phyloP scores from a whole-genome alignment of 495 filamentous ascomycete species.

The Elasticomyces elasticus region DNA sequence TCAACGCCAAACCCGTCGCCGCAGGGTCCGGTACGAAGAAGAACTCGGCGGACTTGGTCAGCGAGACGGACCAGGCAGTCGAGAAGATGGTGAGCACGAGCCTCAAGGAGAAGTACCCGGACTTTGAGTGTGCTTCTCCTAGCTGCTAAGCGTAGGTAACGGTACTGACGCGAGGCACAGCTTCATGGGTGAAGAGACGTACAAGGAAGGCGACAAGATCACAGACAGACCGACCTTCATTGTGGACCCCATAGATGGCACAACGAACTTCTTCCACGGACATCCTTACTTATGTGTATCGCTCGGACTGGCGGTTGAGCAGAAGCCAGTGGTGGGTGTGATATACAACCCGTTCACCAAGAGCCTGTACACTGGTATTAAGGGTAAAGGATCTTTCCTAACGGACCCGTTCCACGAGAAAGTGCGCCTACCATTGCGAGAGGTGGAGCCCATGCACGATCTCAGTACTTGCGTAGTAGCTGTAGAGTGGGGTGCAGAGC shows the following conservation, averaged over 20 bases:
- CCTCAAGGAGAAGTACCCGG: conserved; percentile 55
- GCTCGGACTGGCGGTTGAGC: conserved; percentile 60
- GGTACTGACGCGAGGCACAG: not conserved
- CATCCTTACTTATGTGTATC: conserved; percentile 76
- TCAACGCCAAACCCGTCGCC: conserved; percentile 57
- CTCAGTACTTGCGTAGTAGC: conserved; percentile 55
- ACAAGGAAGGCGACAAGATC: conserved; percentile 54
- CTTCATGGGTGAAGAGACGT: conserved; percentile 82
- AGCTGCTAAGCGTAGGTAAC: not conserved
- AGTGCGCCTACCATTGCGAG: conserved; percentile 44
- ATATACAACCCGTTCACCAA: conserved; percentile 74
- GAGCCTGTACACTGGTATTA: conserved; percentile 59
- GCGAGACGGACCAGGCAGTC: conserved; percentile 75
- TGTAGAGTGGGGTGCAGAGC: conserved; percentile 69
- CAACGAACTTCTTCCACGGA: conserved; percentile 76
- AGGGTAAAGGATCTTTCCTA: conserved; percentile 57
- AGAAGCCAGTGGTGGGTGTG: conserved; percentile 60
- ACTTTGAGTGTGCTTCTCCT: conserved; percentile 35
- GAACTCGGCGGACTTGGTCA: conserved; percentile 78
- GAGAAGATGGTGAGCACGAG: conserved; percentile 60
- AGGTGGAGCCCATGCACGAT: conserved; percentile 45
- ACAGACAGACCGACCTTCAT: conserved; percentile 71
- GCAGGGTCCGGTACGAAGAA: conserved; percentile 62
- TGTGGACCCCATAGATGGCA: conserved; percentile 85
- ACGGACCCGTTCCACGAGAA: conserved; percentile 28